Conservation (phyloP, 116 monocot species). For the Cymodocea nodosa region DNA sequence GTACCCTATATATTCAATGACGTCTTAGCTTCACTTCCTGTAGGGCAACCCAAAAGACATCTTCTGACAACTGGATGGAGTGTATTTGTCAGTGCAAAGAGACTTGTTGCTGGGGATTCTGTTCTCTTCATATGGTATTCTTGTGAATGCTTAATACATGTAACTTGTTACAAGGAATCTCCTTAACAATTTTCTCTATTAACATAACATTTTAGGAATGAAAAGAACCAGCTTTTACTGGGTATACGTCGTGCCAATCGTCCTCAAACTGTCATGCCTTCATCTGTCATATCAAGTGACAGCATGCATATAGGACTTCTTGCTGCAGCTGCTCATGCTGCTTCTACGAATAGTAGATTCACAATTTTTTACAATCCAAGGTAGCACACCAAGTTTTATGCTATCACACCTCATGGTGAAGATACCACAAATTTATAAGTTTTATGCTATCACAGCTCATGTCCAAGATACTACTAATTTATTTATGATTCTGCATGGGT, state of each 20-base stretch:
- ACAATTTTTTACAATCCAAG: slow-evolving; percentile 94
- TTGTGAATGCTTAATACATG: neutral
- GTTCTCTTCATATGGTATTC: slow-evolving; percentile 75
- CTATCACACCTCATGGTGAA: neutral
- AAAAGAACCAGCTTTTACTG: slow-evolving; percentile 86
- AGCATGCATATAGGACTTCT: slow-evolving; percentile 99
- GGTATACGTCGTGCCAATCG: slow-evolving; percentile 79
- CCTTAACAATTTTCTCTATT: neutral
- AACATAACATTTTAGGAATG: slow-evolving; percentile 43
- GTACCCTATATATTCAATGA: neutral
- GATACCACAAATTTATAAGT: neutral
- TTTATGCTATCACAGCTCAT: neutral
- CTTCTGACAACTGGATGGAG: slow-evolving; percentile 89
- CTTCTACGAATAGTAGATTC: slow-evolving; percentile 88
- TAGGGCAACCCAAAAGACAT: slow-evolving; percentile 88
- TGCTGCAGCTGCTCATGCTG: slow-evolving; percentile 97
- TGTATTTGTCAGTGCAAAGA: slow-evolving; percentile 86
- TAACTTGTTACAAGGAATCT: neutral
- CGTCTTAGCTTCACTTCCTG: neutral
- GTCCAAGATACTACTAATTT: neutral
- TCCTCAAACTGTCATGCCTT: slow-evolving; percentile 74
- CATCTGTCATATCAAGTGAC: slow-evolving; percentile 94
- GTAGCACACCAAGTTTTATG: slow-evolving; percentile 11
- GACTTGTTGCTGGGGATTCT: slow-evolving; percentile 79
- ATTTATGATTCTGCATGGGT: neutral